Evolutionary conservation across 257 asterid species (phyloP).

Genomic region (Solanum dulcamara): DNA sequence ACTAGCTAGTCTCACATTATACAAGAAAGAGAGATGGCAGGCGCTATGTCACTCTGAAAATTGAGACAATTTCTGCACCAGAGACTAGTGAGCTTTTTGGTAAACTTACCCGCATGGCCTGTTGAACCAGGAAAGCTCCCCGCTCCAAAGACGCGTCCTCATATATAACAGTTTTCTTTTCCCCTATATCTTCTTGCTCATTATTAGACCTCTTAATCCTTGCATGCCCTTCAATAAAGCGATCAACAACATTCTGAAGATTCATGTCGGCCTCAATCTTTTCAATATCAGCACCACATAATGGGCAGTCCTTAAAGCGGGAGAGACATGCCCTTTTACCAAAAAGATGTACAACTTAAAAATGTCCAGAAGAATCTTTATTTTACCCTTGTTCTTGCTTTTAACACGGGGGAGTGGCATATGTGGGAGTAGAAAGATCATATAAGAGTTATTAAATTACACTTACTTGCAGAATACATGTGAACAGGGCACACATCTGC

Average conservation of each 20-base stretch:
- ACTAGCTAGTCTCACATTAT: background rate
- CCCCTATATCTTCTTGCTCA: constrained; percentile 47
- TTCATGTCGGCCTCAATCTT: constrained; percentile 70
- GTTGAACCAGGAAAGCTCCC: constrained; percentile 92
- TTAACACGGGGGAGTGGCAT: background rate
- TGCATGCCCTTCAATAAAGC: constrained; percentile 96
- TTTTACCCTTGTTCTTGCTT: background rate
- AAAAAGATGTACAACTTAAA: background rate
- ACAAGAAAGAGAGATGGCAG: background rate
- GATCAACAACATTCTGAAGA: constrained; percentile 85
- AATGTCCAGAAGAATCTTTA: background rate
- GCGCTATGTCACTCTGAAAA: background rate
- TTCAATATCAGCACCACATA: constrained; percentile 96
- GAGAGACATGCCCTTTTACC: constrained; percentile 66
- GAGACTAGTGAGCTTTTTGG: background rate
- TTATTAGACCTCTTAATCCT: constrained; percentile 77
- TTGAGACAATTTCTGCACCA: background rate
- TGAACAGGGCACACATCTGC: constrained; percentile 87
- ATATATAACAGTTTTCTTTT: constrained; percentile 57
- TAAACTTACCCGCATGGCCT: constrained; percentile 92
- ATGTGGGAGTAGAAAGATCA: background rate
- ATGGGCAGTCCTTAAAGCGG: constrained; percentile 83
- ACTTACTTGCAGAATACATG: constrained; percentile 95
- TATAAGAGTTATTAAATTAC: background rate
- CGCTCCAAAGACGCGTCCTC: constrained; percentile 96